These are phyloP conservation scores for Penicillium sp. DNA, from an alignment of 2,329 filamentous ascomycete species.

Conservation along the genomic window DNA sequence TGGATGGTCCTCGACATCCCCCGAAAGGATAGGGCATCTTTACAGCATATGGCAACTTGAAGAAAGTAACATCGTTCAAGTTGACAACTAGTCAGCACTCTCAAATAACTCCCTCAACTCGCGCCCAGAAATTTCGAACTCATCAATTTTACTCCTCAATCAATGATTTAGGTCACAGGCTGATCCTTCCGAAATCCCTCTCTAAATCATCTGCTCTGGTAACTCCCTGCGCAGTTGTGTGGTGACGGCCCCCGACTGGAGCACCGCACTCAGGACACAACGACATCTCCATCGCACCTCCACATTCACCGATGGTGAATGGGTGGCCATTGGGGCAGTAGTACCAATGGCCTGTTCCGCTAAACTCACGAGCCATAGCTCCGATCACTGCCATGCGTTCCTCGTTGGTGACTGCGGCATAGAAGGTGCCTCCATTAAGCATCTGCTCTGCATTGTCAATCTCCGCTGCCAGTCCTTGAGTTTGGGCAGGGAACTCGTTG, in stretches of 20 bases:
- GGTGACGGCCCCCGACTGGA: background rate
- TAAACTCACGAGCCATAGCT: conserved; percentile 58
- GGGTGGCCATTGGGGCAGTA: conserved; percentile 45
- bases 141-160: too few relatives aligned
- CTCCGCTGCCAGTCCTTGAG: conserved; percentile 47
- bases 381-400: conserved; percentile 57
- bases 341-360: conserved; percentile 57
- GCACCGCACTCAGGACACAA: conserved; percentile 7
- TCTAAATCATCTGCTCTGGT: too few relatives aligned
- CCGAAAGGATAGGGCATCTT: too few relatives aligned
- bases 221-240: too few relatives aligned
- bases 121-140: too few relatives aligned
- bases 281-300: conserved; percentile 63
- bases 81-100: too few relatives aligned
- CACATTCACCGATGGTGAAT: conserved; percentile 69
- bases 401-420: conserved; percentile 52
- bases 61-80: too few relatives aligned
- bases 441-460: conserved; percentile 56
- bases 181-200: too few relatives aligned
- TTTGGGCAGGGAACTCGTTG: conserved; percentile 30
- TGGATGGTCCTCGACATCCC: too few relatives aligned
- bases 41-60: too few relatives aligned
- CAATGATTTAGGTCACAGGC: too few relatives aligned
- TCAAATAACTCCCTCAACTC: too few relatives aligned
- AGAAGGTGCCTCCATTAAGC: conserved; percentile 53